phyloP scores from a whole-genome alignment of 352 stramenopile species.

The Phytophthora crassamura region DNA sequence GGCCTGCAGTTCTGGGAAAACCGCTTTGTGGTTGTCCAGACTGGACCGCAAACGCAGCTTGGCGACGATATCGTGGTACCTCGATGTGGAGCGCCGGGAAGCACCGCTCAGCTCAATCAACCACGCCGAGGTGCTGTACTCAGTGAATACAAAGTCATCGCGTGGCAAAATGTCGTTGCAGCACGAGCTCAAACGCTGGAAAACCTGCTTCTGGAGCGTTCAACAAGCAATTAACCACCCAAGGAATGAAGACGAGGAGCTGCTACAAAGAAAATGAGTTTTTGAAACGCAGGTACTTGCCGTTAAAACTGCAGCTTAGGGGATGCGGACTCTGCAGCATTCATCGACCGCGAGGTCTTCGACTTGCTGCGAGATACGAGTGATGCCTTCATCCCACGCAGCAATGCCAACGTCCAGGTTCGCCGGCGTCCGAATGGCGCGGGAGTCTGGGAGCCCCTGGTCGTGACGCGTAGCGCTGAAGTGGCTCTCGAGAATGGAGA shows the following conservation, averaged over 20 bases:
- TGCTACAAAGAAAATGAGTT: too few relatives aligned
- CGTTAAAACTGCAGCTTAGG: too few relatives aligned
- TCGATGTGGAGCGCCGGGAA: background rate
- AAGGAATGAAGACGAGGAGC: too few relatives aligned
- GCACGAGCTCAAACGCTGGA: conserved; percentile 4
- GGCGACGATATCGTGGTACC: background rate
- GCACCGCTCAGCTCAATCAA: too few relatives aligned
- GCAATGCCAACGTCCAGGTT: conserved; percentile 21
- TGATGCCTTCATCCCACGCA: conserved; percentile 26
- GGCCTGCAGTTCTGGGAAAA: conserved; percentile 14
- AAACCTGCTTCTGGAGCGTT: conserved; percentile 6
- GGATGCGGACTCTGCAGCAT: background rate
- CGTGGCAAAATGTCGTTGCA: background rate
- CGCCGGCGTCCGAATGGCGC: background rate
- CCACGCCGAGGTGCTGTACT: background rate
- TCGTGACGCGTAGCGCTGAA: conserved; percentile 23
- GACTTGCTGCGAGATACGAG: conserved; percentile 27
- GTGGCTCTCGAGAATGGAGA: conserved; percentile 23
- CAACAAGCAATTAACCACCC: too few relatives aligned
- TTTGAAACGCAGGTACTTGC: too few relatives aligned
- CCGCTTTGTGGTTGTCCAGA: background rate
- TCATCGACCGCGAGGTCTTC: conserved; percentile 37
- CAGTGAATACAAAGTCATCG: background rate
- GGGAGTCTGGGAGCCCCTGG: background rate
- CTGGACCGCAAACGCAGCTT: background rate